Conservation (phyloP, 2,329 filamentous ascomycete genomes). For the Xylariaceae sp. region DNA sequence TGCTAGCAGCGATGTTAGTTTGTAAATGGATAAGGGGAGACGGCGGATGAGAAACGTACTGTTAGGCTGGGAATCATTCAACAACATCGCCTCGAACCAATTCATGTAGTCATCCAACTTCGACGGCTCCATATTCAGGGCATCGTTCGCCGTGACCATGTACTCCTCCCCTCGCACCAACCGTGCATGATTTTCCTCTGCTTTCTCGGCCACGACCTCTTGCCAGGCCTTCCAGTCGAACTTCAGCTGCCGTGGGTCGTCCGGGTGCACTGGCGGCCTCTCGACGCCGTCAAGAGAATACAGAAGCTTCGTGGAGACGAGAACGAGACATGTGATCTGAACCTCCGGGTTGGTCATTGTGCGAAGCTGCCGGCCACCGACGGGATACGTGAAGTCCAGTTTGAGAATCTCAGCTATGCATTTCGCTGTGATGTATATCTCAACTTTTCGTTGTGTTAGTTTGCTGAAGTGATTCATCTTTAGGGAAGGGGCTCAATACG, state of each 20-base stretch:
- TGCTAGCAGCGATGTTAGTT: conserved; percentile 15
- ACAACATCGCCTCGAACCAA: conserved; percentile 68
- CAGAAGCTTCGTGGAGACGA: conserved; percentile 72
- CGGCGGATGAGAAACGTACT: conserved; percentile 26
- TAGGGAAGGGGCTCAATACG: neutral
- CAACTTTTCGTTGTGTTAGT: conserved; percentile 45
- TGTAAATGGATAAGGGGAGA: neutral
- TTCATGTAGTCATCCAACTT: conserved; percentile 72
- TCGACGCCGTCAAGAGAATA: conserved; percentile 64
- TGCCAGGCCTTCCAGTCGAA: conserved; percentile 74
- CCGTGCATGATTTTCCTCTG: conserved; percentile 17
- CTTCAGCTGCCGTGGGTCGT: conserved; percentile 53
- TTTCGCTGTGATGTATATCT: conserved; percentile 56
- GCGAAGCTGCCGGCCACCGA: conserved; percentile 40
- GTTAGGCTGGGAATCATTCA: conserved; percentile 40
- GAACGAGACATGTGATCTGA: conserved; percentile 62
- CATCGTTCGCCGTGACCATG: conserved; percentile 28
- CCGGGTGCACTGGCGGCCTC: conserved; percentile 44
- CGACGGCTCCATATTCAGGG: conserved; percentile 45
- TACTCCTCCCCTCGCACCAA: conserved; percentile 29
- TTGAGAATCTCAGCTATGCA: conserved; percentile 48
- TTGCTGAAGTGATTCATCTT: neutral
- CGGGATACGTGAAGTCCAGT: conserved; percentile 54
- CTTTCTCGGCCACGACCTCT: conserved; percentile 38
- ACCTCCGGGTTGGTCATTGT: conserved; percentile 66